Conservation (phyloP, 2,329 filamentous ascomycete genomes). For the Fusarium anguioides region DNA sequence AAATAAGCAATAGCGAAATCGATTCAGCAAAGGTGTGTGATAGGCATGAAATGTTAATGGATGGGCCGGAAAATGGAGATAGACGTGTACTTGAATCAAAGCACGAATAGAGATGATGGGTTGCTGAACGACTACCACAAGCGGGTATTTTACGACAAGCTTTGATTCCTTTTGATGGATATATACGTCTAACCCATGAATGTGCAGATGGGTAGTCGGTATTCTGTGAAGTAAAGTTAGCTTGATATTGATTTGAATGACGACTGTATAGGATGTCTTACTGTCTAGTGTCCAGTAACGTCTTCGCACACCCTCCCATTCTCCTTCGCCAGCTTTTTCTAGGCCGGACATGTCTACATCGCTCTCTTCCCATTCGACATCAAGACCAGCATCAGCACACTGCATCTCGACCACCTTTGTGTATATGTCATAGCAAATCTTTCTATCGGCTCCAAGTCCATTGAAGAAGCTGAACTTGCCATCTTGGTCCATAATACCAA, state of each 20-base stretch:
- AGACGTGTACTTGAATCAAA: constrained; percentile 35
- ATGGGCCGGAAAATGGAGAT: constrained; percentile 35
- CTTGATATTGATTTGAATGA: not conserved
- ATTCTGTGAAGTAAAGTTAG: constrained; percentile 60
- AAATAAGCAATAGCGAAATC: constrained; percentile 39
- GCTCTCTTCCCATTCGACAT: constrained; percentile 86
- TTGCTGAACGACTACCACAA: constrained; percentile 27
- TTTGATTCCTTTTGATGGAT: constrained; percentile 12
- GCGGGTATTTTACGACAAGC: constrained; percentile 17
- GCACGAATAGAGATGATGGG: constrained; percentile 28
- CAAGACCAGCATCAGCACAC: constrained; percentile 86
- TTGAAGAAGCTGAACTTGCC: constrained; percentile 91
- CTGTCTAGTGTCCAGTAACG: constrained; percentile 89
- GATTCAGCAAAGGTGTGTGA: constrained; percentile 20
- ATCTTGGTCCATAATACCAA: constrained; percentile 76
- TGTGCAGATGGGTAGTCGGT: constrained; percentile 78
- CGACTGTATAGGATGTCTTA: constrained; percentile 51
- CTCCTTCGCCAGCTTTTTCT: constrained; percentile 73
- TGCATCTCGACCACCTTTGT: constrained; percentile 92
- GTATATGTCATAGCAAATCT: constrained; percentile 96
- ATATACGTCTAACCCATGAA: constrained; percentile 69
- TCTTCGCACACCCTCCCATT: constrained; percentile 89
- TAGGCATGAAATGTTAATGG: constrained; percentile 30
- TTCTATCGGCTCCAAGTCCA: constrained; percentile 89
- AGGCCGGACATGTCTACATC: constrained; percentile 75